phyloP scores from a whole-genome alignment of 169 alveolate genomes.

The Plasmodium berghei region DNA sequence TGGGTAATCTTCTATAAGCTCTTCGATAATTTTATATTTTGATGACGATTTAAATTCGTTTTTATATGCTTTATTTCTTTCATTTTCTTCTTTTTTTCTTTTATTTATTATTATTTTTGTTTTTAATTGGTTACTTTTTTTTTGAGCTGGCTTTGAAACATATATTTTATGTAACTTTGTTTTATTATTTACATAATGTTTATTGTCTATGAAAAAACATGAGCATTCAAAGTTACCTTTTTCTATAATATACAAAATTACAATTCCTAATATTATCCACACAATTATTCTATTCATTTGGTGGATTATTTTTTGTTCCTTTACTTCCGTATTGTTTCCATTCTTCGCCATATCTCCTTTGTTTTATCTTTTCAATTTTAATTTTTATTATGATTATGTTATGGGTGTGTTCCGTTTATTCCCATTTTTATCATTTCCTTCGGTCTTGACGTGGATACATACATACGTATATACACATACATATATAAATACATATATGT shows the following conservation, averaged over 20 bases:
- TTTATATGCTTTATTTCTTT: conserved; percentile 4
- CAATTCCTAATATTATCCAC: too few species aligned
- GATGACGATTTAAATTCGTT: conserved; percentile 41
- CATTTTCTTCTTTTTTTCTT: conserved; percentile 69
- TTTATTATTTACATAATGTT: background rate
- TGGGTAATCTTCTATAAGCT: conserved; percentile 54
- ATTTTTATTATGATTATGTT: too few species aligned
- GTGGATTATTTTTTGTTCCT: background rate
- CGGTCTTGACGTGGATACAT: too few species aligned
- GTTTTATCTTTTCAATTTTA: too few species aligned
- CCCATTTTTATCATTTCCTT: too few species aligned
- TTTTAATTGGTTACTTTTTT: conserved; percentile 60
- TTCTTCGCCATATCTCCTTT: too few species aligned
- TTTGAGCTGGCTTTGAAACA: conserved; percentile 75
- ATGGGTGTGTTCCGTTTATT: too few species aligned
- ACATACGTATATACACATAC: too few species aligned
- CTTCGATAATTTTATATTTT: conserved; percentile 65
- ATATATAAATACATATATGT: too few species aligned
- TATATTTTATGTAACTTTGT: background rate
- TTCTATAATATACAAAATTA: too few species aligned
- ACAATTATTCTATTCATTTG: background rate
- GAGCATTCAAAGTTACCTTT: too few species aligned
- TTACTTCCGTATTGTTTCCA: background rate
- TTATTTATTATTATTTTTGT: conserved; percentile 62
- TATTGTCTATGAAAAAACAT: background rate